Base-by-base conservation (phyloP, 192 early-diverging fungal species). In the Coemansia sp. region DNA sequence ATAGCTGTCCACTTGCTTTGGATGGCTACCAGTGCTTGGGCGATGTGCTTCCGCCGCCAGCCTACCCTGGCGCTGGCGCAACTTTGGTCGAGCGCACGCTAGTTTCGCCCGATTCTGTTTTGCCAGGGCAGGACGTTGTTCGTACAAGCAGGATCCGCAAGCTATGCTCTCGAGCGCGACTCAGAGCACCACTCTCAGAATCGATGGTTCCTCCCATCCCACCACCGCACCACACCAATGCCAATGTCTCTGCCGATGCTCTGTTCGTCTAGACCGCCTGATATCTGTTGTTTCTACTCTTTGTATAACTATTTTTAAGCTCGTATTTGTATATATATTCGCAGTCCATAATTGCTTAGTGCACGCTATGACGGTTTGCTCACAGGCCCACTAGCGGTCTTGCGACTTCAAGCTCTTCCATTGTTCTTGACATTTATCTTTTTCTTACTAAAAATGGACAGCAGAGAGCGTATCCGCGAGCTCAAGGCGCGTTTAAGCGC, bases 41-140 rank as follows among this genome's bases (percentile, higher is more conserved):
- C 47, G 44, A 68, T 49, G 66, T 62, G 23, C 61, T 63, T 8
- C 72, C 72, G 32, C 75, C 75, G 39, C 75, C 75, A n/a, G 68
- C 67, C 26, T 77, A 77, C 26, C 75, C 75, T 21, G 75, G 75
- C 5, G 70, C 75, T 26, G 30, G 21, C 16, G n/a, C 55, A 7
- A 3, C 38, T 42, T n/a, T 33, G 3, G 64, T 77, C 4, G 75
- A 77, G 67, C 75, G 75, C 47, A 77, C 75, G 5, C 47, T 77
- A 16, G 67, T 77, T 32, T 44, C 55, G 11, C 35, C 55, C 2
- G 38, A 50, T n/a, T 38, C 40, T 17, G 64, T 44, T 9, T 61
- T 33, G 39, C 33, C 50, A 21, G 40, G 59, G 7, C 61, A 50
- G 28, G 40, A 28, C 13, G 46, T 16, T 26, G 44, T 9, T 26